Percentiles rank a stretch among this genome's conserved stretches.
Evolutionary conservation across 2,329 filamentous ascomycete species (phyloP).

Genomic region (Colletotrichum orbiculare): DNA sequence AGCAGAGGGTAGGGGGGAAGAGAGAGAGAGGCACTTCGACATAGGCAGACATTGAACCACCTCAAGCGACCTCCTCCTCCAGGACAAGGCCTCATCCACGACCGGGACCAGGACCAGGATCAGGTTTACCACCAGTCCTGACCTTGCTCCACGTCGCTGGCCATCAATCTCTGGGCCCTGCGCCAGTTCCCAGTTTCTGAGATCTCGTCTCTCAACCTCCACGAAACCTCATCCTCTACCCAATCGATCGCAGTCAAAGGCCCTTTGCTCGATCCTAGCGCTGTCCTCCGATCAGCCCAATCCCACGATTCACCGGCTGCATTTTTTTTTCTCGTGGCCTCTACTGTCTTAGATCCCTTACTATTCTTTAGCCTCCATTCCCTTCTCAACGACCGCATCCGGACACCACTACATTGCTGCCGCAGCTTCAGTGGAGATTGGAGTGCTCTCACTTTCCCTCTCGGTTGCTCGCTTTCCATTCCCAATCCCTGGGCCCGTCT

Average conservation of each 20-base stretch:
- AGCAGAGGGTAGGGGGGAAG: too few species aligned
- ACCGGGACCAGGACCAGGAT: slow-evolving; percentile 12
- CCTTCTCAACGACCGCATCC: slow-evolving; percentile 29
- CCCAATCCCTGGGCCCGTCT: slow-evolving; percentile 25
- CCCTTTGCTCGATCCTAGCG: slow-evolving; percentile 17
- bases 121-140: slow-evolving; percentile 2
- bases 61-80: slow-evolving; percentile 5
- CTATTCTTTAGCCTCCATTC: slow-evolving; percentile 29
- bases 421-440: slow-evolving; percentile 34
- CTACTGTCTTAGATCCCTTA: slow-evolving; percentile 30
- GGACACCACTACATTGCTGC: slow-evolving; percentile 34
- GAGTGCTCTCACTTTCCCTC: neutral
- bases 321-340: slow-evolving; percentile 14
- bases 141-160: slow-evolving; percentile 27
- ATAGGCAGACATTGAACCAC: neutral
- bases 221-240: slow-evolving; percentile 19
- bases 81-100: neutral
- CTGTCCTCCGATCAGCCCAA: slow-evolving; percentile 22
- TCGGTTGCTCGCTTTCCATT: slow-evolving; percentile 4
- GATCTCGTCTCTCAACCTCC: slow-evolving; percentile 30
- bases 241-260: slow-evolving; percentile 23
- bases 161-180: slow-evolving; percentile 32
- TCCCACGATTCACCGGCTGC: slow-evolving; percentile 24
- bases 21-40: too few species aligned
- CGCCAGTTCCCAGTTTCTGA: slow-evolving; percentile 32